A percentile compares a stretch with the other conserved stretches of the same genome.
Evolutionary conservation across 352 stramenopile genomes (phyloP).

Genomic region (Sclerospora graminicola): DNA sequence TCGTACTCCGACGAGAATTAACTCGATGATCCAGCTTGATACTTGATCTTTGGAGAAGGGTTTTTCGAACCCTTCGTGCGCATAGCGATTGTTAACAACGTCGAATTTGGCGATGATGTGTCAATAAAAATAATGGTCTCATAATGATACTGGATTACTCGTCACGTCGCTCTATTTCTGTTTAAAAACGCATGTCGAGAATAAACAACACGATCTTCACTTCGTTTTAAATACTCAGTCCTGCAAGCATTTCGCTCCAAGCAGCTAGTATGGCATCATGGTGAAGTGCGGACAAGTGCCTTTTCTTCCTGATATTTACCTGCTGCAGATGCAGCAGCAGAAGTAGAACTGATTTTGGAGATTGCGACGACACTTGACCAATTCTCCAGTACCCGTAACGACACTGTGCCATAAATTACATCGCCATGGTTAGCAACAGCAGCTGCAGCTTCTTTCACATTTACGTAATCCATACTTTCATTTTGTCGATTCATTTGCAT

Average conservation of each 20-base stretch:
- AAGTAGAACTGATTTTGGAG: slow-evolving; percentile 34
- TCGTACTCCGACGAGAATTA: slow-evolving; percentile 54
- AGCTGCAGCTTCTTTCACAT: neutral
- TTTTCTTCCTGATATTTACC: slow-evolving; percentile 27
- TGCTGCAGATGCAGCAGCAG: slow-evolving; percentile 8
- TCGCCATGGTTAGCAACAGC: neutral
- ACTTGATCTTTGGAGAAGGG: slow-evolving; percentile 74
- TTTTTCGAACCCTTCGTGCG: slow-evolving; percentile 64
- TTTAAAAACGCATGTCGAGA: no score
- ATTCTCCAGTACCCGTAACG: slow-evolving; percentile 69
- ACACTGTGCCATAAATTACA: slow-evolving; percentile 28
- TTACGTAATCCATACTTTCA: slow-evolving; percentile 34
- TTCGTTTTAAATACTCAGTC: no score
- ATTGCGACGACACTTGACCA: slow-evolving; percentile 74
- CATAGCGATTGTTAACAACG: slow-evolving; percentile 10
- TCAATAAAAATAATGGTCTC: no score
- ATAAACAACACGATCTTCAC: no score
- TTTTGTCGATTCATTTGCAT: slow-evolving; percentile 74
- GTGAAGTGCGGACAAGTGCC: slow-evolving; percentile 50
- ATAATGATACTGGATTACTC: no score
- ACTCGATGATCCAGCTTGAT: slow-evolving; percentile 67
- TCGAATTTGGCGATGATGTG: no score
- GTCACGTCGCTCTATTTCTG: no score
- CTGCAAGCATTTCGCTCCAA: neutral
- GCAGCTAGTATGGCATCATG: slow-evolving; percentile 12